Percentiles rank a stretch among this genome's conserved stretches.
Evolutionary conservation across 2,329 filamentous ascomycete species (phyloP).

Genomic region (Penicillium verrucosum): DNA sequence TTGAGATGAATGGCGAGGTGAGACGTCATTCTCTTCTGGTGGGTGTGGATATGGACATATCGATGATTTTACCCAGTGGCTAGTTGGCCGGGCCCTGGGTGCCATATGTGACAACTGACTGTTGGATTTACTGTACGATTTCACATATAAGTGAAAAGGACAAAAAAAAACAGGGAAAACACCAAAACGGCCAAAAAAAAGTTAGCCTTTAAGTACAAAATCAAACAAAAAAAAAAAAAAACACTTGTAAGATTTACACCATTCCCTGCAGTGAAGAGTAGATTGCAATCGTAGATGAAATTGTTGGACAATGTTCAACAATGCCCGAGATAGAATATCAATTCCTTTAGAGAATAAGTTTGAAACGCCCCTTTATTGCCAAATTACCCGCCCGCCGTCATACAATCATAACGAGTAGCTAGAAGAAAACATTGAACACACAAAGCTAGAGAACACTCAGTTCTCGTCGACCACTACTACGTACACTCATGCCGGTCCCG

Average conservation of each 20-base stretch:
- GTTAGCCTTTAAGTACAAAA: neutral
- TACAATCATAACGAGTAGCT: constrained; percentile 12
- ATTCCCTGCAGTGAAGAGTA: neutral
- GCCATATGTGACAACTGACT: neutral
- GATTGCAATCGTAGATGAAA: neutral
- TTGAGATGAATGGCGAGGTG: neutral
- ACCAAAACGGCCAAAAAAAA: neutral
- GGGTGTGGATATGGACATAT: too few species aligned
- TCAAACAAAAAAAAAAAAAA: neutral
- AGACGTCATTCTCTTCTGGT: neutral
- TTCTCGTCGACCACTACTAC: constrained; percentile 27
- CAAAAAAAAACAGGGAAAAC: neutral
- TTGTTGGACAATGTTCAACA: neutral
- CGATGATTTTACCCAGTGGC: neutral
- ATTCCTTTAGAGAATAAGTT: neutral
- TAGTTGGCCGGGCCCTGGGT: neutral
- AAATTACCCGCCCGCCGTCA: constrained; percentile 1
- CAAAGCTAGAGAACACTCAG: constrained; percentile 29
- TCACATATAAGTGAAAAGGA: neutral
- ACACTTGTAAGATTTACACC: neutral
- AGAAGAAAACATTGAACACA: neutral
- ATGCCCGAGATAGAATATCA: neutral
- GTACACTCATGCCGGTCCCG: constrained; percentile 20
- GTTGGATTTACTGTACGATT: neutral
- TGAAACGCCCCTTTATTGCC: constrained; percentile 3